A percentile compares a stretch with the other conserved stretches of the same genome.
phyloP scores from a whole-genome alignment of 352 stramenopile genomes.

The Pythium rhizo-oryzae region DNA sequence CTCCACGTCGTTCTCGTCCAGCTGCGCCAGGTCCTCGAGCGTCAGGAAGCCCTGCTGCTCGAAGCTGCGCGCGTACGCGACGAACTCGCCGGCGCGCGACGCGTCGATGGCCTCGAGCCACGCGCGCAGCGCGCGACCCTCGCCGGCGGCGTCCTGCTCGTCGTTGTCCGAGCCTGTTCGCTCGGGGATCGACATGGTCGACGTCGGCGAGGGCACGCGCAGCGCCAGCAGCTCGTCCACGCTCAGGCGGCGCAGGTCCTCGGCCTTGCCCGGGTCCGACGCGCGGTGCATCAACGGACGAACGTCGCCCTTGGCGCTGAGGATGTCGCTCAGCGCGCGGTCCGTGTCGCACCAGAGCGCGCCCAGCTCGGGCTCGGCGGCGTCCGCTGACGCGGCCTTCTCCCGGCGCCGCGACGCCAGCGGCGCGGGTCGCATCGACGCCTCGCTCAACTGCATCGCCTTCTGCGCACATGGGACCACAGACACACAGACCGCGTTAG shows the following conservation, averaged over 20 bases:
- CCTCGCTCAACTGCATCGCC: slow-evolving; percentile 20
- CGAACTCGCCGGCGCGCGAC: slow-evolving; percentile 50
- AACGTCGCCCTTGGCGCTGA: slow-evolving; percentile 28
- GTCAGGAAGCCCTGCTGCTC: slow-evolving; percentile 67
- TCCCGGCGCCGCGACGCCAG: slow-evolving; percentile 11
- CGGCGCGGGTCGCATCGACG: neutral
- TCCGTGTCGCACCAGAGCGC: slow-evolving; percentile 50
- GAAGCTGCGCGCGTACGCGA: slow-evolving; percentile 58
- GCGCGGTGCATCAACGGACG: slow-evolving; percentile 19
- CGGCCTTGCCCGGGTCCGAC: slow-evolving; percentile 34
- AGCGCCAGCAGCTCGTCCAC: slow-evolving; percentile 55
- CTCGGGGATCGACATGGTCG: slow-evolving; percentile 35
- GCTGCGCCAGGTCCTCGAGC: slow-evolving; percentile 55
- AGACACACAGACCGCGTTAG: neutral
- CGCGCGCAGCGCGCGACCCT: slow-evolving; percentile 39
- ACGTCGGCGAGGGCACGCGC: slow-evolving; percentile 18
- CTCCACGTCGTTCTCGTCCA: slow-evolving; percentile 73
- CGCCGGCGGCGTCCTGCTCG: slow-evolving; percentile 20
- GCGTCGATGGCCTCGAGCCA: slow-evolving; percentile 65
- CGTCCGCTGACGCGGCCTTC: slow-evolving; percentile 16
- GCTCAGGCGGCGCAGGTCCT: slow-evolving; percentile 53
- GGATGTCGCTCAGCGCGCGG: slow-evolving; percentile 50
- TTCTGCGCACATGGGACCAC: slow-evolving; percentile 26
- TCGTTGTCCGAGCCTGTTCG: slow-evolving; percentile 40
- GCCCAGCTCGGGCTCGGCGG: slow-evolving; percentile 28